Percentiles rank a stretch among this genome's conserved stretches.
Evolutionary conservation across 768 basidiomycete species (phyloP).

Genomic region (Neoboletus magnificus): DNA sequence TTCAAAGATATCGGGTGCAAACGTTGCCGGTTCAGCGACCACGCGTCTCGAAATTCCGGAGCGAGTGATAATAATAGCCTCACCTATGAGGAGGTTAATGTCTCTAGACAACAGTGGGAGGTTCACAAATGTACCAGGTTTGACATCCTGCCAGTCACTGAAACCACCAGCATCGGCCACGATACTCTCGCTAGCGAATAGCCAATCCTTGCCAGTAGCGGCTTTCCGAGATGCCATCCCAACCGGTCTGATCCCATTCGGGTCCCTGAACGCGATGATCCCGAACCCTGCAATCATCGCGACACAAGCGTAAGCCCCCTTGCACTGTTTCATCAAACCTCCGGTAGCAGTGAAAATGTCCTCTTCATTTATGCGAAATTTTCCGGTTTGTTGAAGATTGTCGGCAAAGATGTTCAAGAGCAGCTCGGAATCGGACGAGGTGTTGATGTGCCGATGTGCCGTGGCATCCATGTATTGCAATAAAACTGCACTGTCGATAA

Average conservation of each 20-base stretch:
- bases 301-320: conserved; percentile 94
- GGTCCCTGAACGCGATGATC: conserved; percentile 96
- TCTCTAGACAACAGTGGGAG: not conserved
- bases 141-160: conserved; percentile 88
- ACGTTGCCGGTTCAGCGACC: conserved; percentile 64
- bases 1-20: conserved; percentile 98
- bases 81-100: conserved; percentile 49
- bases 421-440: conserved; percentile 95
- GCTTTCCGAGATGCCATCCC: conserved; percentile 75
- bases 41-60: conserved; percentile 69
- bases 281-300: conserved; percentile 99
- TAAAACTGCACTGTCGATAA: conserved; percentile 88
- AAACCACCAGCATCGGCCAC: conserved; percentile 95
- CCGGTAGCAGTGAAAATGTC: conserved; percentile 96
- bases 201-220: conserved; percentile 69
- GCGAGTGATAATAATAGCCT: conserved; percentile 94
- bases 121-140: conserved; percentile 58
- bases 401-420: conserved; percentile 97
- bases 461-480: conserved; percentile 92
- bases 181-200: conserved; percentile 93
- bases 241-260: conserved; percentile 93
- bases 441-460: conserved; percentile 98
- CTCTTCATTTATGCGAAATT: conserved; percentile 99
- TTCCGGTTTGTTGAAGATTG: conserved; percentile 96
- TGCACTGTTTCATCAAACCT: conserved; percentile 83